Evolutionary conservation across 345 rosid species (phyloP).

Genomic region (Camelina laxa): DNA sequence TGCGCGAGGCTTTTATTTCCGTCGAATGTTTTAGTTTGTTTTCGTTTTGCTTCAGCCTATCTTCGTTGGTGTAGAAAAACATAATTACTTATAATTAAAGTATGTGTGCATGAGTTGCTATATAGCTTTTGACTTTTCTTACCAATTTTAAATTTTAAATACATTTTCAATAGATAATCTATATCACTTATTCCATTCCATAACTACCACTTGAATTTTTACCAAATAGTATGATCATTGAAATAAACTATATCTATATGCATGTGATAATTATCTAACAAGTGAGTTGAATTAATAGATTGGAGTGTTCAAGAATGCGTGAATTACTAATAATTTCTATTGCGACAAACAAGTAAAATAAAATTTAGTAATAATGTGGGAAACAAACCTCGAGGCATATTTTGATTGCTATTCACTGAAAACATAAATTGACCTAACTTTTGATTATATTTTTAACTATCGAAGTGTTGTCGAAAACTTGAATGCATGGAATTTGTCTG

Average conservation of each 20-base stretch:
- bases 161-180: not conserved
- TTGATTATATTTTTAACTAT: not conserved
- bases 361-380: not conserved
- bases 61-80: conserved; percentile 24
- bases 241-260: not conserved
- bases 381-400: conserved; percentile 5
- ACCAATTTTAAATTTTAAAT: not conserved
- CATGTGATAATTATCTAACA: not conserved
- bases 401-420: not conserved
- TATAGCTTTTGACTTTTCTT: not conserved
- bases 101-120: conserved; percentile 29
- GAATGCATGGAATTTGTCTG: conserved; percentile 33
- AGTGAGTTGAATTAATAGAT: not conserved
- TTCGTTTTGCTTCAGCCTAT: conserved; percentile 13
- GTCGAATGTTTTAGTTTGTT: conserved; percentile 31
- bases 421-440: not conserved
- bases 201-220: not conserved
- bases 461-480: conserved; percentile 8
- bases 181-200: not conserved
- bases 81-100: conserved; percentile 16
- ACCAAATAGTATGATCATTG: not conserved
- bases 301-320: not conserved
- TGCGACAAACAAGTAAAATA: not conserved
- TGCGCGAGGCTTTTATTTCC: not conserved
- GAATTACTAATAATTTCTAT: not conserved